Evolutionary conservation across 768 basidiomycete genomes (phyloP).

Genomic region (Pholiota microspora): DNA sequence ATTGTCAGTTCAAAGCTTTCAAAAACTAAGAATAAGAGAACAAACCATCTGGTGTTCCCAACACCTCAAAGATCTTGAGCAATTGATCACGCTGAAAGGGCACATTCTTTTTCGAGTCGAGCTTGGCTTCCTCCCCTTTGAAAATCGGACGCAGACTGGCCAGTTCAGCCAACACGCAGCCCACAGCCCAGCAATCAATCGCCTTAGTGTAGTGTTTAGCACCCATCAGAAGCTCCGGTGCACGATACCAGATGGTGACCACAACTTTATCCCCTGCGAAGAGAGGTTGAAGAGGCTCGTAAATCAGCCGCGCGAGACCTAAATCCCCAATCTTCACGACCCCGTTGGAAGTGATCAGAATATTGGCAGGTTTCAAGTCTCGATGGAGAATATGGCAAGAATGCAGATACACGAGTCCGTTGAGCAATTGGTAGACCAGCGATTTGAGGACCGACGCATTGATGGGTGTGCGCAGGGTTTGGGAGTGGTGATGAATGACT

Average conservation of each 20-base stretch:
- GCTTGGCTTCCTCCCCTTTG: slow-evolving; percentile 98
- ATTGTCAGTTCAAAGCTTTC: slow-evolving; percentile 4
- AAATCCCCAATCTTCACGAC: slow-evolving; percentile 98
- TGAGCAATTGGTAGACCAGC: slow-evolving; percentile 89
- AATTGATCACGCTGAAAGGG: slow-evolving; percentile 97
- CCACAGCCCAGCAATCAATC: slow-evolving; percentile 96
- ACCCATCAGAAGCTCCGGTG: slow-evolving; percentile 93
- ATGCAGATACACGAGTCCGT: slow-evolving; percentile 94
- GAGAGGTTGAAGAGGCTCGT: slow-evolving; percentile 88
- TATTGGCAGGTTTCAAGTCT: slow-evolving; percentile 98
- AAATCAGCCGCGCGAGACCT: slow-evolving; percentile 88
- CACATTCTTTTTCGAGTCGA: slow-evolving; percentile 95
- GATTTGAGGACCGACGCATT: slow-evolving; percentile 83
- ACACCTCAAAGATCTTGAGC: slow-evolving; percentile 91
- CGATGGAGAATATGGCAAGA: slow-evolving; percentile 94
- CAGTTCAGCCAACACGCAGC: slow-evolving; percentile 96
- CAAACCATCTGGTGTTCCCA: slow-evolving; percentile 85
- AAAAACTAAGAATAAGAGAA: slow-evolving; percentile 7
- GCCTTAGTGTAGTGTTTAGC: slow-evolving; percentile 98
- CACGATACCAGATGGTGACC: slow-evolving; percentile 99
- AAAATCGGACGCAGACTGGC: slow-evolving; percentile 94
- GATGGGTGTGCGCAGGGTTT: slow-evolving; percentile 78
- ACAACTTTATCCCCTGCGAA: slow-evolving; percentile 97
- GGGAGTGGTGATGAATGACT: slow-evolving; percentile 98
- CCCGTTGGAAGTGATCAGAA: slow-evolving; percentile 86